Percentiles rank a stretch among this genome's conserved stretches.
Evolutionary conservation across 2,329 filamentous ascomycete genomes (phyloP).

Genomic region (Xylaria arbuscula): DNA sequence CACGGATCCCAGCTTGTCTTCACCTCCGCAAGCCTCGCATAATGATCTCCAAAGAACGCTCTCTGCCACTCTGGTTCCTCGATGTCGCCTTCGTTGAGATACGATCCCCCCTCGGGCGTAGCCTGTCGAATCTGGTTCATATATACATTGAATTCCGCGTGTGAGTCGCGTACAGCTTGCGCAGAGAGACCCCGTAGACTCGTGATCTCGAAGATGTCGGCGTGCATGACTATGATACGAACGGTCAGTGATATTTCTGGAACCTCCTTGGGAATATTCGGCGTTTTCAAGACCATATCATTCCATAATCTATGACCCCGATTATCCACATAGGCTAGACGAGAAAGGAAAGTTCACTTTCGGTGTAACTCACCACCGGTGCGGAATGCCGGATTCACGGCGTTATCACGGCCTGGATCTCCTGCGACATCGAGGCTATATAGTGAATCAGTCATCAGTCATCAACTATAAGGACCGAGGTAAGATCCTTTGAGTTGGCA

Average conservation of each 20-base stretch:
- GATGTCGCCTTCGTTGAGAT: slow-evolving; percentile 65
- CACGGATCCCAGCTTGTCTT: slow-evolving; percentile 62
- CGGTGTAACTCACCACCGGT: slow-evolving; percentile 35
- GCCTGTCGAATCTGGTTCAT: slow-evolving; percentile 48
- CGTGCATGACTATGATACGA: slow-evolving; percentile 46
- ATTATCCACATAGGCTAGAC: background rate
- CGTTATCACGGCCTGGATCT: slow-evolving; percentile 49
- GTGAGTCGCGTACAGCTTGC: slow-evolving; percentile 40
- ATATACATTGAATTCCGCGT: slow-evolving; percentile 39
- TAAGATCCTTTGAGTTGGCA: no score
- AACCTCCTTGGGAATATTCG: slow-evolving; percentile 9
- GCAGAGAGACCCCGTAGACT: slow-evolving; percentile 40
- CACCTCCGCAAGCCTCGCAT: slow-evolving; percentile 54
- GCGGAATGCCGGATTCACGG: slow-evolving; percentile 60
- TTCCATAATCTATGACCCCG: background rate
- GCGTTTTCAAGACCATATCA: background rate
- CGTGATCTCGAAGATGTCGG: slow-evolving; percentile 47
- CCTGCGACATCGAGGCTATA: slow-evolving; percentile 45
- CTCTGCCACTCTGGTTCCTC: slow-evolving; percentile 58
- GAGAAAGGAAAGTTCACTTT: background rate
- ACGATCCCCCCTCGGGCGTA: slow-evolving; percentile 57
- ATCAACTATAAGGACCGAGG: no score
- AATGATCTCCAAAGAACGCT: slow-evolving; percentile 61
- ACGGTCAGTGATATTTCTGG: slow-evolving; percentile 6
- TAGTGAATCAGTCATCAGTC: background rate